These are phyloP conservation scores for Neoboletus subvelutipes DNA, from an alignment of 768 basidiomycete genomes.

Conservation along the genomic window DNA sequence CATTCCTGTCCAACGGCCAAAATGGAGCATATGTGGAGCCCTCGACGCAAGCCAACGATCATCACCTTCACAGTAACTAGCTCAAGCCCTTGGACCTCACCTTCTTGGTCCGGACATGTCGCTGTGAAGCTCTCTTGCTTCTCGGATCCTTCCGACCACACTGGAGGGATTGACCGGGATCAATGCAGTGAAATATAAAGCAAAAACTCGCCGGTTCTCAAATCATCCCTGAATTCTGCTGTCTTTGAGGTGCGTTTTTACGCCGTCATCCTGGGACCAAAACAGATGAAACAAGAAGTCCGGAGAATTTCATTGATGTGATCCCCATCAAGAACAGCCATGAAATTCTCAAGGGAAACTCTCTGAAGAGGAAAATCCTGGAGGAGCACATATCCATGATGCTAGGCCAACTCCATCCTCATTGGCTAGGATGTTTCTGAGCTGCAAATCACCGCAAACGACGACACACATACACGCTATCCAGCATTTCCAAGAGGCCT, in stretches of 20 bases:
- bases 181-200: neutral
- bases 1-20: neutral
- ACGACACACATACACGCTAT: neutral
- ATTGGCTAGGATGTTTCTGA: neutral
- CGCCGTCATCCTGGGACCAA: too few species aligned
- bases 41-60: neutral
- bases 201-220: neutral
- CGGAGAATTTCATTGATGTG: neutral
- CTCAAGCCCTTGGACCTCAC: neutral
- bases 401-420: neutral
- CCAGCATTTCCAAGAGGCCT: neutral
- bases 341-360: too few species aligned
- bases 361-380: neutral
- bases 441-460: too few species aligned
- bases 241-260: neutral
- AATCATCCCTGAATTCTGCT: neutral
- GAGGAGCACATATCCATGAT: neutral
- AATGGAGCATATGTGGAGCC: neutral
- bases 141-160: neutral
- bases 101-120: neutral
- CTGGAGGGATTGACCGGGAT: too few species aligned
- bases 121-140: neutral
- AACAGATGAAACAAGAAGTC: neutral
- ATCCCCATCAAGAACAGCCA: neutral
- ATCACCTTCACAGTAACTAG: neutral